These are phyloP conservation scores for Persicaria tinctoria DNA, from an alignment of 148 eudicot genomes.

Conservation along the genomic window DNA sequence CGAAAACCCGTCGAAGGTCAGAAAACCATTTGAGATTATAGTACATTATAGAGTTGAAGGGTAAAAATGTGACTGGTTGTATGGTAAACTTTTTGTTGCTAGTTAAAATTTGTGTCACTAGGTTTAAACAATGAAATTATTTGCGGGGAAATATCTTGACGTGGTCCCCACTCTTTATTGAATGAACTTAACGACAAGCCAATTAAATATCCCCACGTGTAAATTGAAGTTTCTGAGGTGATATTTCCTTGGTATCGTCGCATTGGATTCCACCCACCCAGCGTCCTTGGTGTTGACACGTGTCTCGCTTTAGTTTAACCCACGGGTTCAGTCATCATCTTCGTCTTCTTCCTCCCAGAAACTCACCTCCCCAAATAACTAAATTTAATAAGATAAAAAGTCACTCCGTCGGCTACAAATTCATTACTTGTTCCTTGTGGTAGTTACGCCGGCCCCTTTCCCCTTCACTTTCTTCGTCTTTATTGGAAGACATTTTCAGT, in stretches of 20 bases:
- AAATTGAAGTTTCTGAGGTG: not conserved
- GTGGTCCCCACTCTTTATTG: not conserved
- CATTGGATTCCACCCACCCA: conserved; percentile 4
- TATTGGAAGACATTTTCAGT: too few species aligned
- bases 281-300: not conserved
- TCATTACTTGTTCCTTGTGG: not conserved
- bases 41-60: too few species aligned
- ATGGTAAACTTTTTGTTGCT: too few species aligned
- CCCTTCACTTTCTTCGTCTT: not conserved
- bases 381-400: not conserved
- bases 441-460: not conserved
- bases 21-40: too few species aligned
- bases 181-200: not conserved
- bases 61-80: too few species aligned
- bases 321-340: not conserved
- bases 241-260: not conserved
- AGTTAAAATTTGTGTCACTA: too few species aligned
- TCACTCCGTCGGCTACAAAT: not conserved
- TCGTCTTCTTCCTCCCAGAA: conserved; percentile 8
- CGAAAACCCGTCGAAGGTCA: too few species aligned
- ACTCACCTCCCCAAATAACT: not conserved
- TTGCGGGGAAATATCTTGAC: not conserved
- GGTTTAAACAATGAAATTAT: too few species aligned
- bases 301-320: not conserved
- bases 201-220: conserved; percentile 3